Base-by-base conservation (phyloP, 2,329 filamentous ascomycete species). In the Pseudonectria foliicola region DNA sequence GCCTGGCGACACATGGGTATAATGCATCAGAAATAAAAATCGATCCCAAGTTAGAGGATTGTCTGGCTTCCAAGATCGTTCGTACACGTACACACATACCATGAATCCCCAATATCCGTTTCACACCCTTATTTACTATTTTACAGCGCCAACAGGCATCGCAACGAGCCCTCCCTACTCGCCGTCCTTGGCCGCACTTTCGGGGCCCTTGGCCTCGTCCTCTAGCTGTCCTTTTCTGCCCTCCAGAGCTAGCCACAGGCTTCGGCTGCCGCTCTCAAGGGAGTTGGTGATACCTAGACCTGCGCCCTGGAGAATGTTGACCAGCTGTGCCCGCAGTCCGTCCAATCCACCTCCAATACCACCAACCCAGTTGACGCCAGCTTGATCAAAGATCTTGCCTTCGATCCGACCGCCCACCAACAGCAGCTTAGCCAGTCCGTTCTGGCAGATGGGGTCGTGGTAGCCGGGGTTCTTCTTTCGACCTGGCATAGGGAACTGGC, bases 351-450 rank as follows among this genome's bases (percentile, higher is more conserved):
- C 87, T 47, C 83, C 70, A 50, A 96, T 93, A 25, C 82, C 73
- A 38, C 87, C 74, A 23, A 80, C 68, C 73, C 73, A 77, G 49
- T 64, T 67, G 32, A 80, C 60, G 35, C 84, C 83, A 10, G 81
- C 78, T 30, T 75, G 62, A 55, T 95, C 89, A 52, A 95, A 89
- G 23, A 87, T 77, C 59, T 79, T 82, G 43, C 85, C 85, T 55
- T 98, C 92, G 21, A 95, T 75, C 33, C 92, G 73, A 11, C 89
- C 89, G 34, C 88, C 92, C 11, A 98, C 66, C 24, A 98, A 64
- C 59, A 94, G 70, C 44, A 98, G 64, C 66, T 98, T 98, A 53
- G 87, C 79, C 48, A 98, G 59, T 7, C 85, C 92, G 45, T 68
- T 76, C 62, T 95, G 89, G 35, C 90, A 85, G 2, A 71, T 61